These are phyloP conservation scores for Aquilaria sinensis DNA, from an alignment of 345 rosid species.

Conservation along the genomic window DNA sequence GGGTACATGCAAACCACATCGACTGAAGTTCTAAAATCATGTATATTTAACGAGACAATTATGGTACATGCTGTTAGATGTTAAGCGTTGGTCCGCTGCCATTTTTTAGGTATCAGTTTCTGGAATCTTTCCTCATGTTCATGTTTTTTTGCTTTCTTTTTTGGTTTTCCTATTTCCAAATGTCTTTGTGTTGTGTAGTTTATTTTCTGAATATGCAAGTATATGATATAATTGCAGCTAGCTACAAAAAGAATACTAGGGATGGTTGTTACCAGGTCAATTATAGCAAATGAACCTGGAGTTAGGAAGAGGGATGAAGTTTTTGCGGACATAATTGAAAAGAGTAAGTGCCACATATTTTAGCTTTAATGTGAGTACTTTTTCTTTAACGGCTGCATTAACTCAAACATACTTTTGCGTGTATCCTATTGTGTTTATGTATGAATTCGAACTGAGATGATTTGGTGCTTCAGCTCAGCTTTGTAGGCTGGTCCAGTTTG, in stretches of 20 bases:
- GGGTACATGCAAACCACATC: constrained; percentile 98
- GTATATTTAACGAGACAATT: constrained; percentile 91
- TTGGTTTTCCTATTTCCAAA: too few relatives aligned
- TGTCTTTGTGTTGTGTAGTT: too few relatives aligned
- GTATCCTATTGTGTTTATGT: too few relatives aligned
- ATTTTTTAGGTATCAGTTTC: constrained; percentile 90
- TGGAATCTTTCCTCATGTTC: not conserved
- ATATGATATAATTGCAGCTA: too few relatives aligned
- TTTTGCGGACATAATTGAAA: constrained; percentile 94
- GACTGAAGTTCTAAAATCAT: constrained; percentile 88
- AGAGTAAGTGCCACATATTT: constrained; percentile 97
- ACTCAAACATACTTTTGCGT: constrained; percentile 3
- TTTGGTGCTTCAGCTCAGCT: too few relatives aligned
- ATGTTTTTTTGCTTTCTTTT: too few relatives aligned
- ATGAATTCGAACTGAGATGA: too few relatives aligned
- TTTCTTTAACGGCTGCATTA: too few relatives aligned
- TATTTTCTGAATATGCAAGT: too few relatives aligned
- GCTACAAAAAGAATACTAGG: constrained; percentile 97
- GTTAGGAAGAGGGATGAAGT: constrained; percentile 97
- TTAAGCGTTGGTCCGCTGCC: constrained; percentile 92
- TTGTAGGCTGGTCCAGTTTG: too few relatives aligned
- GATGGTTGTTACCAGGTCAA: constrained; percentile 95
- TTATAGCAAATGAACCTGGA: constrained; percentile 93
- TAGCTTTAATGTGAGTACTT: constrained; percentile 91
- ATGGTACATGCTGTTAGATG: constrained; percentile 64